Evolutionary conservation across 129 eudicot species (phyloP), one percentile per base, ranked within the genome.

Genomic region (Lonicera japonica): DNA sequence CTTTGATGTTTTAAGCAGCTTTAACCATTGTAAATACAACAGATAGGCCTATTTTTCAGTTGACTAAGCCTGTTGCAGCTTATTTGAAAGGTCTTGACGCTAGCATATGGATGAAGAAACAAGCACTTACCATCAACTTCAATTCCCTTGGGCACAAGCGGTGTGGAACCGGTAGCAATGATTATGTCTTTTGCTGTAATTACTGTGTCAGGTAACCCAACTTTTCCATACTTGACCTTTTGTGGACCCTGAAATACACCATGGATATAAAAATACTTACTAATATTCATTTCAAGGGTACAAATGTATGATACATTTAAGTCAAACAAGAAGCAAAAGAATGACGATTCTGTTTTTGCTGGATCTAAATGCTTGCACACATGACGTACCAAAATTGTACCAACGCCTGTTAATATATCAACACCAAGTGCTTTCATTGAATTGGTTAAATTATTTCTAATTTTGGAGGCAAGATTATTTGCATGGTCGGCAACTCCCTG

Each of bases 401-500:
- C 99, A 58, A 83, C 63, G 67, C 99, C 99, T 14, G 99, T 85
- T 82, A 92, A 74, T 71, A 92, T 92, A 75, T 92, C 99, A 18
- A 92, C 99, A 59, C 99, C 99, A 80, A 94, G 89, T 70, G 95
- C 77, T 84, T 94, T 94, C 72, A 94, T 54, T 66, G 99, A 94
- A 73, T 85, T 88, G 41, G 96, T 94, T 72, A 94, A 78, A 54
- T 88, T 88, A 67, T 73, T 86, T 54, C 96, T 74, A 38, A 94
- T 94, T 75, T 94, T 94, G 66, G 95, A 73, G 73, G 99, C 99
- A 69, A 88, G 89, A 81, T 83, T 83, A 71, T 77, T 83, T 7
- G 96, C 99, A 55, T 94, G 99, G 72, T 88, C 95, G 56, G 99
- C 99, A 25, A 94, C 96, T 48, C 77, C 86, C 71, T 94, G 96